phyloP scores from a whole-genome alignment of 1,284 basidiomycete species.

The Ceratobasidium sp. region DNA sequence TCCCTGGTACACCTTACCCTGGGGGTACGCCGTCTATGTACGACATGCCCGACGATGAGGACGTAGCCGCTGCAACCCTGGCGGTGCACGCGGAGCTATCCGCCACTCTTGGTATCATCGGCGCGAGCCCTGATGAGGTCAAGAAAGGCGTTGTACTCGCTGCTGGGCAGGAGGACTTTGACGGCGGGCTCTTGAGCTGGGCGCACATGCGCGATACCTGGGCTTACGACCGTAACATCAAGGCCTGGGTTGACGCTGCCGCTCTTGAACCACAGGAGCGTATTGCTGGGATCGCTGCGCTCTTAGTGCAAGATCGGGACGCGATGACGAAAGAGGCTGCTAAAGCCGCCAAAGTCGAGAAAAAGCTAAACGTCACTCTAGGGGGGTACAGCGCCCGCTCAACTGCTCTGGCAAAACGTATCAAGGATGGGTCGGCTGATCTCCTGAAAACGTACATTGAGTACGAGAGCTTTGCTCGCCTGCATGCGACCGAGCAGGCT shows the following conservation, averaged over 20 bases:
- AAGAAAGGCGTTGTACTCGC: conserved; percentile 78
- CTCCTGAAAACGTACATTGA: conserved; percentile 78
- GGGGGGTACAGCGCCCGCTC: conserved; percentile 92
- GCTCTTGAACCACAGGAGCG: conserved; percentile 72
- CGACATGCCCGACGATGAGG: conserved; percentile 82
- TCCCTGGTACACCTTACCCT: conserved; percentile 89
- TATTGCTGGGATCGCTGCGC: conserved; percentile 72
- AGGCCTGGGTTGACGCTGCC: conserved; percentile 77
- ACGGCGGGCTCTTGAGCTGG: conserved; percentile 75
- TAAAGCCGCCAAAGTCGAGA: conserved; percentile 89
- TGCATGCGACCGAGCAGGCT: conserved; percentile 79
- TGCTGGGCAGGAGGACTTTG: conserved; percentile 71
- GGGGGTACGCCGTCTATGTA: conserved; percentile 84
- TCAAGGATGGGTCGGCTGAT: conserved; percentile 78
- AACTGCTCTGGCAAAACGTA: conserved; percentile 74
- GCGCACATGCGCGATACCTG: conserved; percentile 68
- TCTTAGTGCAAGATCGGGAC: conserved; percentile 77
- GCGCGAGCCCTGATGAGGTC: conserved; percentile 83
- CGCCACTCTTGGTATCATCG: conserved; percentile 83
- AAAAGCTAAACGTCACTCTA: conserved; percentile 88
- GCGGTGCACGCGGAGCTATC: conserved; percentile 88
- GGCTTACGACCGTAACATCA: no score
- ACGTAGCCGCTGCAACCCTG: conserved; percentile 78
- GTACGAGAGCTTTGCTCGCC: conserved; percentile 80
- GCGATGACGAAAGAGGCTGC: conserved; percentile 86